Base-by-base conservation (phyloP, 805 yeast species). In the Millerago galiae region DNA sequence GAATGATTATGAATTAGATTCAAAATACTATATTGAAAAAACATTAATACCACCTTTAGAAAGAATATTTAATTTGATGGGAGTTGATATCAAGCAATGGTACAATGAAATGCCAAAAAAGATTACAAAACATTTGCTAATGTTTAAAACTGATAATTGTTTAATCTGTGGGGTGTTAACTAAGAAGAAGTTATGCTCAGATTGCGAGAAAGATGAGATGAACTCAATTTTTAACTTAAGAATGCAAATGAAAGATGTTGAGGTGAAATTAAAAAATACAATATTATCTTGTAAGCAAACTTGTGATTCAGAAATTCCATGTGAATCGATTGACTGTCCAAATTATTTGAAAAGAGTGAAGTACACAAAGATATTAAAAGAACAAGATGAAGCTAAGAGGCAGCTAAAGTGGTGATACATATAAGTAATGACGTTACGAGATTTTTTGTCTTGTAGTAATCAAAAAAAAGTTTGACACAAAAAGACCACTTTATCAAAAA, bases 1-100 rank as follows among this genome's bases (percentile, higher is more conserved):
- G 1, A 46, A 67, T 42, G 57, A 48, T 25, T 57, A 72, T 43
- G 72, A 68, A 37, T 59, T 93, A 15, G 99, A 93, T 54, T 71
- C 82, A 16, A 88, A 85, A 32, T 93, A 93, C 57, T 93, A 93
- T 60, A 88, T 93, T 37, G 74, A 75, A 3, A 83, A 86, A 54
- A 87, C 87, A 2, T 61, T 93, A 37, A 77, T 91, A 8, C 98
- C 99, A 2, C 98, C 99, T 0, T 63, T 93, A 42, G 95, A 87
- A 48, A 66, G 99, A 45, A 66, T 91, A 2, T 85, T 93, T 61
- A 83, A 79, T 52, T 61, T 91, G 12, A 63, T 88, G 44, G 99
- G 99, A 0, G 93, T 84, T 3, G 83, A 88, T 62, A 71, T 90
- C 6, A 67, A 68, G 34, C 68, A 67, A 4, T 93, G 99, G 99